A percentile compares a stretch with the other conserved stretches of the same genome.
Conservation (phyloP, 1,284 basidiomycete genomes). For the Ganoderma meredithae region DNA sequence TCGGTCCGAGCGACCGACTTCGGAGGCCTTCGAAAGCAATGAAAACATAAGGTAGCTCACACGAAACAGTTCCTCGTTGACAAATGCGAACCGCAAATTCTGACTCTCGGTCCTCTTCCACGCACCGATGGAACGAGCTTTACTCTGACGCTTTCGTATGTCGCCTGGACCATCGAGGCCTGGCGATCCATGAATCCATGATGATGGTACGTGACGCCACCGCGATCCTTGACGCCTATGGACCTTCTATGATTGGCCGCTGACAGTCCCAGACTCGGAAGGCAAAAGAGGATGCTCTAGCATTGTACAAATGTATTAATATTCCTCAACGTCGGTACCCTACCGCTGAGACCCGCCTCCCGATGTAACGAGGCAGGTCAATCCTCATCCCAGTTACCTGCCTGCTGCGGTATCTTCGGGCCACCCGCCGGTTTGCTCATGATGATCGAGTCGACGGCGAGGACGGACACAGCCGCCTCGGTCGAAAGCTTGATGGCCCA, state of each 20-base stretch:
- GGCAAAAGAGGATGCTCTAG: constrained; percentile 16
- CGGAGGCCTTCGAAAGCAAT: not conserved
- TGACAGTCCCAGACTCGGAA: not conserved
- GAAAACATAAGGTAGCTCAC: not conserved
- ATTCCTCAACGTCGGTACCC: constrained; percentile 31
- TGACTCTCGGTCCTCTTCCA: not conserved
- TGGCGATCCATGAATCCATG: no score
- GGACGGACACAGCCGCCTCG: constrained; percentile 93
- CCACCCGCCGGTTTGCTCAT: constrained; percentile 95
- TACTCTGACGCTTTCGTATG: no score
- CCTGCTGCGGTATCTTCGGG: constrained; percentile 84
- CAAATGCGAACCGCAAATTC: not conserved
- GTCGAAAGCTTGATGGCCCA: constrained; percentile 93
- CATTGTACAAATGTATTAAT: constrained; percentile 35
- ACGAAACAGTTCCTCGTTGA: not conserved
- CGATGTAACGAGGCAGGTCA: constrained; percentile 15
- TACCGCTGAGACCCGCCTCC: constrained; percentile 8
- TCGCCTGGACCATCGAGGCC: no score
- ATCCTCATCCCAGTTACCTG: constrained; percentile 83
- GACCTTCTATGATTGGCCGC: not conserved
- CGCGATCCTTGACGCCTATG: not conserved
- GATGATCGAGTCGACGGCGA: constrained; percentile 98
- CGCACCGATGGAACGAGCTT: no score
- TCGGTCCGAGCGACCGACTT: not conserved
- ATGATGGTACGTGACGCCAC: not conserved